Base-by-base conservation (phyloP, 768 basidiomycete genomes). In the Fistulinella prunicolor region DNA sequence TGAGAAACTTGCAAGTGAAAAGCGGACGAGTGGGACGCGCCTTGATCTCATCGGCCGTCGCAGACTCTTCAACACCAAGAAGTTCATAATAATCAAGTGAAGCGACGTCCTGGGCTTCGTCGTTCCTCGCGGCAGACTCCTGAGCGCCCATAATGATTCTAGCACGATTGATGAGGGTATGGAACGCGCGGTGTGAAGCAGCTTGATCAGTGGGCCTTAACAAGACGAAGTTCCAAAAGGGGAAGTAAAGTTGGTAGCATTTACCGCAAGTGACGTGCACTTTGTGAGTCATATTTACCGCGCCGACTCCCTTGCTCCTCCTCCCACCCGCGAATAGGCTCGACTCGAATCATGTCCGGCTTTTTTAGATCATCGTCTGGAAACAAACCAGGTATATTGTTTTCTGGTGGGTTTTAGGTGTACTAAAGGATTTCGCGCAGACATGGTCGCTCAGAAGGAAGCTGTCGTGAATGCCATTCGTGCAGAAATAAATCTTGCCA, bases 31-130 rank as follows among this genome's bases (percentile, higher is more conserved):
- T 24, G 24, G 39, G 29, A 52, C 60, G 9, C 16, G 82, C 94
- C 78, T 86, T 94, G 70, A 97, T 95, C 64, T 97, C 94, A 36
- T 94, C 92, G 17, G 77, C 67, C 1, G 85, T 86, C 2, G 93
- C 94, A 48, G 82, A 78, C 60, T 94, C 92, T 32, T 84, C 81
- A 1, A 96, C 78, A 36, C 83, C 82, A 4, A 96, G 73, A 14
- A 95, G 75, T 44, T 85, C 72, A 63, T 96, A 96, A 65, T 94
- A 95, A 62, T 94, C 86, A 16, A 75, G 65, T 8, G 65, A 57
- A 6, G 66, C 60, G 21, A 52, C 56, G 1, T 61, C 65, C 1
- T 59, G 54, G 3, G 53, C 51, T 28, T 54, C 57, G 20, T 63
- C 49, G 10, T 70, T 55, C 36, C 71, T 71, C 17, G 71, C 68